Evolutionary conservation across 1,139 yeast species (phyloP).

Genomic region (Kodamaea sp.): DNA sequence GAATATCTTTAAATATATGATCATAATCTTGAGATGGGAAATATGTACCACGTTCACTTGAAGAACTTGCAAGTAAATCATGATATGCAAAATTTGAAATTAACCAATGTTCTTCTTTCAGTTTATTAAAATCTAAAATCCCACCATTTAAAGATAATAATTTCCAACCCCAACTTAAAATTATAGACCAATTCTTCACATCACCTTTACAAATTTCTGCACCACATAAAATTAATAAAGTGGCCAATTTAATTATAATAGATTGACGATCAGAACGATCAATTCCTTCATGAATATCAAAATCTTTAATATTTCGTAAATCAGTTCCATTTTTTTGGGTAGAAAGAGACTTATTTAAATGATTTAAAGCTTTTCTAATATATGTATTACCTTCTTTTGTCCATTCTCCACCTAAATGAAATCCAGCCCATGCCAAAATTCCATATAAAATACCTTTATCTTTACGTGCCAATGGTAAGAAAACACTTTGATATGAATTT

Average conservation of each 20-base stretch:
- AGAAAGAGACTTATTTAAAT: constrained; percentile 26
- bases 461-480: constrained; percentile 70
- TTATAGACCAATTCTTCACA: constrained; percentile 63
- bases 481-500: constrained; percentile 69
- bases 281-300: constrained; percentile 14
- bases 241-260: constrained; percentile 52
- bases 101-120: constrained; percentile 66
- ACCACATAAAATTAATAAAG: constrained; percentile 61
- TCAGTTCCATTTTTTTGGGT: constrained; percentile 12
- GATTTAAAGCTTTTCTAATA: constrained; percentile 44
- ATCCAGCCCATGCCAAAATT: constrained; percentile 75
- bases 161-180: constrained; percentile 59
- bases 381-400: constrained; percentile 36
- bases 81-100: constrained; percentile 82
- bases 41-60: constrained; percentile 53
- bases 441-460: constrained; percentile 68
- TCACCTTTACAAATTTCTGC: constrained; percentile 78
- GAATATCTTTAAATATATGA: constrained; percentile 41
- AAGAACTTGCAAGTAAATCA: constrained; percentile 65
- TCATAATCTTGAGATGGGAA: constrained; percentile 58
- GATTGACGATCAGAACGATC: constrained; percentile 20
- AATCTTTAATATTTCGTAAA: constrained; percentile 13
- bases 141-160: constrained; percentile 59
- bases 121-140: constrained; percentile 47
- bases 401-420: constrained; percentile 52